Base-by-base conservation (phyloP, 768 basidiomycete genomes). In the Filobasidium wieringae region DNA sequence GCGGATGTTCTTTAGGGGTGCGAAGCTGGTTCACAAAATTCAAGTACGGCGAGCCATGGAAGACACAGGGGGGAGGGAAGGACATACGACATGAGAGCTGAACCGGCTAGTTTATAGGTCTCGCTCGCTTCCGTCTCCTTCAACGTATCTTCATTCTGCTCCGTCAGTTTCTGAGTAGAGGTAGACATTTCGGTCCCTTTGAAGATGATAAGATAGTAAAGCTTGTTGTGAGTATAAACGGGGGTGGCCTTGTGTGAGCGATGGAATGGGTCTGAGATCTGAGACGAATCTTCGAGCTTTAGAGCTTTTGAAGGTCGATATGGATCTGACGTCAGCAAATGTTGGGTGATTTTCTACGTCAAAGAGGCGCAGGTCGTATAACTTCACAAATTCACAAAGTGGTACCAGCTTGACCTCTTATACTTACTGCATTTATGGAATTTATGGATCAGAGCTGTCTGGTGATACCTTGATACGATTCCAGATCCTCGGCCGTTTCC, bases 1-100 rank as follows among this genome's bases (percentile, higher is more conserved):
- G 32, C 67, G 65, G 37, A 69, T 68, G 36, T 66, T 62, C 54
- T 68, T 67, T 47, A 72, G 63, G 7, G 70, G 70, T 24, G 54
- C 59, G 58, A 69, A 72, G 58, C 70, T 72, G 59, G 14, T 9
- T 36, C 19, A n/a, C 7, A 7, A 27, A 5, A 22, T 15, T 19
- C 41, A 15, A 19, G 29, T 6, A 45, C 14, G 12, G 27, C 41
- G 11, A 22, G 8, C 27, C 32, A 14, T 14, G 22, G 27, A 29
- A 24, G 37, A 15, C 19, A 12, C 11, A 30, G 17, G 4, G 17
- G 33, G 24, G 6, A 22, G 5, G 14, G 9, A 12, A 6, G 6
- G 17, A 43, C 67, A 33, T 45, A 70, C 69, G 64, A 67, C 67
- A 68, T 70, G 54, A 65, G 57, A 0, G 63, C 68, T 19, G 64